Evolutionary conservation across 1,284 basidiomycete species (phyloP), one percentile per base, ranked within the genome.

Genomic region (Pseudozyma hubeiensis): DNA sequence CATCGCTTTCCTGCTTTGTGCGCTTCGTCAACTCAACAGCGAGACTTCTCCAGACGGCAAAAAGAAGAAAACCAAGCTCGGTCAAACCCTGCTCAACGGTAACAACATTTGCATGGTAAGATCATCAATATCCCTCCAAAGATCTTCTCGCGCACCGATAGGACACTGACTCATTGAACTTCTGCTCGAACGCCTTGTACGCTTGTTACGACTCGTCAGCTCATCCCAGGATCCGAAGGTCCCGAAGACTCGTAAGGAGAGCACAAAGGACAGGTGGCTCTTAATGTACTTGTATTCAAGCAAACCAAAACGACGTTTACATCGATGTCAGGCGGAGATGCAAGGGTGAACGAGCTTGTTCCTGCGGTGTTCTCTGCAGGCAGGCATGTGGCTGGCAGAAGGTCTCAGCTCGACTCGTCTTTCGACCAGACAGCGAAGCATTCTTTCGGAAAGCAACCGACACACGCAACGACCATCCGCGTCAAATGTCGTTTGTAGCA

Each of bases 61-160:
- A 69, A 93, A 92, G 84, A 90, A 90, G 83, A 90, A 90, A 85
- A 97, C 92, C 9, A 89, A 90, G 67, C 88, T 99, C 24, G 89
- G 91, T 5, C 93, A 97, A 86, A 99, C 96, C 19, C 87, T 99
- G 47, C 85, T 99, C 64, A 99, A 99, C 81, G 96, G 96, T 10
- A 97, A 97, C 86, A 97, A 97, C 79, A 98, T 99, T 62, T 95
- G 94, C 83, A 97, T 99, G 91, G 95, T 96, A 62, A 87, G 81
- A 56, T 6, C 24, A 24, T 24, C 24, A 24, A 4, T 4, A 24
- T 24, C 24, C 24, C 24, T 24, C 24, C 24, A 24, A 24, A 1
- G 24, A 24, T 14, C 19, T 50, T 45, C 34, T 24, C 46, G 16
- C 24, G 4, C 24, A 24, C 24, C 4, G 24, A 1, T 24, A 4